Conservation (phyloP, 2,329 filamentous ascomycete genomes). For the Venturia effusa region DNA sequence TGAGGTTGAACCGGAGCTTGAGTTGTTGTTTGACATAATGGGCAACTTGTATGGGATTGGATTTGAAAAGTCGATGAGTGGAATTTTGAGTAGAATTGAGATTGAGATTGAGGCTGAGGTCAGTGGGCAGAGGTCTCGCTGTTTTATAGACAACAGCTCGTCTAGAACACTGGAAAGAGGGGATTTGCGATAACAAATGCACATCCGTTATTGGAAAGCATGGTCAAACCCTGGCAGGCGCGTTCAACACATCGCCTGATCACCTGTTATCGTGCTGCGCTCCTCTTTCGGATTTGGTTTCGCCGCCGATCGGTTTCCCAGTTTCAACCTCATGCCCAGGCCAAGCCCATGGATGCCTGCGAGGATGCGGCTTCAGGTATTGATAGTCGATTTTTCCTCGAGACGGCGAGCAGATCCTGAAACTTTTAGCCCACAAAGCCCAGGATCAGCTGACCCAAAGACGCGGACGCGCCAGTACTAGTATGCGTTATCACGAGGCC, state of each 20-base stretch:
- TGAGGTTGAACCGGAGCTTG: background rate
- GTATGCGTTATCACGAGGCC: background rate
- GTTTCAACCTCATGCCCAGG: background rate
- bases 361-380: background rate
- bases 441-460: too few species aligned
- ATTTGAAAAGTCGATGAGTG: background rate
- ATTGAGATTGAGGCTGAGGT: too few species aligned
- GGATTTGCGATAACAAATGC: background rate
- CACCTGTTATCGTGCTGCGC: background rate
- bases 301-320: background rate
- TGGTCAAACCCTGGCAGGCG: background rate
- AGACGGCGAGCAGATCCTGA: background rate
- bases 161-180: too few species aligned
- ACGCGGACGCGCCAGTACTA: too few species aligned
- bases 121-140: background rate
- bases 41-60: background rate
- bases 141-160: background rate
- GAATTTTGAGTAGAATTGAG: background rate
- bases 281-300: background rate
- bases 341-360: background rate
- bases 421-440: too few species aligned
- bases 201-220: background rate
- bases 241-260: background rate
- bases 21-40: background rate
- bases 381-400: background rate